phyloP scores from a whole-genome alignment of 2,329 filamentous ascomycete species.

The Neocucurbitaria cava region DNA sequence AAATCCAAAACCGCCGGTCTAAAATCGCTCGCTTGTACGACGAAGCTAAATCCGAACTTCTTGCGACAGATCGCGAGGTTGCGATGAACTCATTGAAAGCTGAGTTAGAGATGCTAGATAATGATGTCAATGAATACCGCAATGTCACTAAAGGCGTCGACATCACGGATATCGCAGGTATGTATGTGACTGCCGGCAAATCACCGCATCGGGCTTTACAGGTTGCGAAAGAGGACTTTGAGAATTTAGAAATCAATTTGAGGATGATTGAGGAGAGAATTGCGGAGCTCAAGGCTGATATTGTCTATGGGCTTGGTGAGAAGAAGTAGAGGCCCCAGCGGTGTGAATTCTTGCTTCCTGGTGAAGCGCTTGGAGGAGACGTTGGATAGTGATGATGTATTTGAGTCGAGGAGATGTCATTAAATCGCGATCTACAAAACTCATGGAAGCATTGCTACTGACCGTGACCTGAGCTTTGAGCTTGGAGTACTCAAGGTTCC shows the following conservation, averaged over 20 bases:
- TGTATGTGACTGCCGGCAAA: constrained; percentile 19
- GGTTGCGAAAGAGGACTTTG: constrained; percentile 19
- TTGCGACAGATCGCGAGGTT: constrained; percentile 11
- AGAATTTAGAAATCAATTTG: constrained; percentile 17
- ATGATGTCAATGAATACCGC: constrained; percentile 15
- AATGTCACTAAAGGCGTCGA: constrained; percentile 6
- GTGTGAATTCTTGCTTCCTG: no score
- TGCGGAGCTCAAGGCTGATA: constrained; percentile 14
- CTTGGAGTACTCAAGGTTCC: not conserved
- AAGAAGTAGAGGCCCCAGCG: not conserved
- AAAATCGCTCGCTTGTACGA: constrained; percentile 7
- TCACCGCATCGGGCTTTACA: constrained; percentile 12
- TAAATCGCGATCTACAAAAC: no score
- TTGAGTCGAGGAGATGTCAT: no score
- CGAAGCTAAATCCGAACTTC: constrained; percentile 6
- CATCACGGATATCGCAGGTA: constrained; percentile 17
- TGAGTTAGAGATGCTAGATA: constrained; percentile 19
- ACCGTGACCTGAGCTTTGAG: no score
- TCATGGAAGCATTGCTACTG: no score
- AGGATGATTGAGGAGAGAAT: constrained; percentile 6
- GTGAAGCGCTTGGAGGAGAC: not conserved
- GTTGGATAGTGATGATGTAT: no score
- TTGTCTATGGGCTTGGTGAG: constrained; percentile 10
- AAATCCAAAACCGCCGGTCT: constrained; percentile 6
- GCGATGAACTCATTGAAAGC: constrained; percentile 17